phyloP scores from a whole-genome alignment of 2,329 filamentous ascomycete genomes.

The Neonectria coccinea region DNA sequence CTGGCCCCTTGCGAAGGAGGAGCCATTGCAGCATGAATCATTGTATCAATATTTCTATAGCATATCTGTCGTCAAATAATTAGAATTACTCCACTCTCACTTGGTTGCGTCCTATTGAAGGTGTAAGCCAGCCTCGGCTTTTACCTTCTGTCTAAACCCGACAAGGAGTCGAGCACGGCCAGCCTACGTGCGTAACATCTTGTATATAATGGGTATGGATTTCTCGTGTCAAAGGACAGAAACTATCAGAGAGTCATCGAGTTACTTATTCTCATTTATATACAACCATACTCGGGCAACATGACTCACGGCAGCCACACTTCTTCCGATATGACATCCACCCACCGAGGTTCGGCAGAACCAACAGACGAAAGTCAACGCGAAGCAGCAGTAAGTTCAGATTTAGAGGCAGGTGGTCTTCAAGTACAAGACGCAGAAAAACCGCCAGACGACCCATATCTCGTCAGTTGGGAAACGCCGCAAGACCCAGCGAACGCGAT shows the following conservation, averaged over 20 bases:
- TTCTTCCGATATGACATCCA: no score
- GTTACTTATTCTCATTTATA: background rate
- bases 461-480: slow-evolving; percentile 64
- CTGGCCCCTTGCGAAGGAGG: no score
- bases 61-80: no score
- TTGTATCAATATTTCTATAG: no score
- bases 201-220: background rate
- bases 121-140: background rate
- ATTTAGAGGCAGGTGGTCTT: background rate
- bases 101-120: background rate
- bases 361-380: background rate
- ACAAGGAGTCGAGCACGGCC: background rate
- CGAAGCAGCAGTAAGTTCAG: background rate
- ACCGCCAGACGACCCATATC: slow-evolving; percentile 50
- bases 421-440: background rate
- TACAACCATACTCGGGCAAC: background rate
- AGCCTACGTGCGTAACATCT: background rate
- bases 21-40: no score
- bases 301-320: background rate
- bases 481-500: slow-evolving; percentile 63
- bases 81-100: background rate
- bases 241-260: background rate
- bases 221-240: no score
- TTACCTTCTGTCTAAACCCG: background rate
- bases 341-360: no score